Percentiles rank a stretch among this genome's conserved stretches.
Evolutionary conservation across 176 grass and related monocot species (phyloP).

Genomic region (Oryza nivara): DNA sequence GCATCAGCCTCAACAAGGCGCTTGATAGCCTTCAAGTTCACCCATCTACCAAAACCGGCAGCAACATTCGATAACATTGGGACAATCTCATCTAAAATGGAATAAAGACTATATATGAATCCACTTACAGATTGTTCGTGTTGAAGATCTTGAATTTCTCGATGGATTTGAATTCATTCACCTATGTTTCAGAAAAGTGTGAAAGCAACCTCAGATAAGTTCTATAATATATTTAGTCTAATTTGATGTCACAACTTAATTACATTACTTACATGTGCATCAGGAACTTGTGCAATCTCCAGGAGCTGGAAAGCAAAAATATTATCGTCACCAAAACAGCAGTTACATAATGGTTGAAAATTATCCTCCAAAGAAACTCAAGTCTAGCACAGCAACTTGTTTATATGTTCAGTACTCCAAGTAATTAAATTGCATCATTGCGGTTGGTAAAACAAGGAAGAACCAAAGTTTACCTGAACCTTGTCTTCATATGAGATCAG

Average conservation of each 20-base stretch:
- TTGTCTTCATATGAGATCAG: slow-evolving; percentile 92
- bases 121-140: slow-evolving; percentile 87
- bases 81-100: not conserved
- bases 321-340: not conserved
- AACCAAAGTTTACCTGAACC: slow-evolving; percentile 61
- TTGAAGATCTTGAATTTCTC: slow-evolving; percentile 99
- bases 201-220: not conserved
- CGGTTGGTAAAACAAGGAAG: not conserved
- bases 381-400: not conserved
- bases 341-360: not conserved
- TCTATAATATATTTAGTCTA: not conserved
- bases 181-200: slow-evolving; percentile 48
- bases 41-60: slow-evolving; percentile 58
- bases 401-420: not conserved
- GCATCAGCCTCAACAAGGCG: slow-evolving; percentile 83
- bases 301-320: slow-evolving; percentile 60
- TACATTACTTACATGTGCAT: slow-evolving; percentile 75
- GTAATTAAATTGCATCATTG: not conserved
- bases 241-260: not conserved
- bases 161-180: slow-evolving; percentile 96
- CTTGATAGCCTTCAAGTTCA: slow-evolving; percentile 96
- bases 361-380: not conserved
- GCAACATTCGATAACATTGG: not conserved
- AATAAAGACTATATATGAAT: slow-evolving; percentile 6
- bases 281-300: slow-evolving; percentile 98